Conservation (phyloP, 306 rosid genomes). For the Lathyrus aphaca region DNA sequence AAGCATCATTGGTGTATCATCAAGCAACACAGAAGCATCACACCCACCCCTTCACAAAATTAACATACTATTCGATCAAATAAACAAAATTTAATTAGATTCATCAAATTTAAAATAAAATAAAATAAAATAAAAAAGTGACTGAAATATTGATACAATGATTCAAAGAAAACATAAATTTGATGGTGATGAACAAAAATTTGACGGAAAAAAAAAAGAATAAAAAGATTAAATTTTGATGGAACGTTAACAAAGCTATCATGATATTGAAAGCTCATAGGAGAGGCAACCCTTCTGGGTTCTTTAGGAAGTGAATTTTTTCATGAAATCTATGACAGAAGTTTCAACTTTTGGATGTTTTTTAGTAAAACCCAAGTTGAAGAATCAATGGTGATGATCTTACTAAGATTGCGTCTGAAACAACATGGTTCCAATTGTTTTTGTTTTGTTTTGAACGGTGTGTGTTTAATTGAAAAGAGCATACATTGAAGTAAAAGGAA, state of each 20-base stretch:
- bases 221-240: background rate
- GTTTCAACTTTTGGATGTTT: conserved; percentile 56
- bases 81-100: background rate
- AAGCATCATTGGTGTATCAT: too few relatives aligned
- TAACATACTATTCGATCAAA: background rate
- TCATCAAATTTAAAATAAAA: too few relatives aligned
- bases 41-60: conserved; percentile 75
- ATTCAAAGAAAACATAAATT: too few relatives aligned
- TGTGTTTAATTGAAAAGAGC: too few relatives aligned
- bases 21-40: conserved; percentile 84
- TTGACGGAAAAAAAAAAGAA: background rate
- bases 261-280: conserved; percentile 84
- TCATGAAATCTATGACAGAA: conserved; percentile 63
- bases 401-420: background rate
- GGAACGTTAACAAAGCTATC: conserved; percentile 79
- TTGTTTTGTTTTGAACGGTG: too few relatives aligned
- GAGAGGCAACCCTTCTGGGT: conserved; percentile 77
- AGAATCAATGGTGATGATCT: too few relatives aligned
- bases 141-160: background rate
- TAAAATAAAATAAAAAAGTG: background rate
- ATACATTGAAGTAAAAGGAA: too few relatives aligned
- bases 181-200: too few relatives aligned
- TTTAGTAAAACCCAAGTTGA: conserved; percentile 45
- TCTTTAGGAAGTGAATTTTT: conserved; percentile 59
- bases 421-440: too few relatives aligned